Conservation (phyloP, 768 basidiomycete species). For the Pleurotus sapidus region DNA sequence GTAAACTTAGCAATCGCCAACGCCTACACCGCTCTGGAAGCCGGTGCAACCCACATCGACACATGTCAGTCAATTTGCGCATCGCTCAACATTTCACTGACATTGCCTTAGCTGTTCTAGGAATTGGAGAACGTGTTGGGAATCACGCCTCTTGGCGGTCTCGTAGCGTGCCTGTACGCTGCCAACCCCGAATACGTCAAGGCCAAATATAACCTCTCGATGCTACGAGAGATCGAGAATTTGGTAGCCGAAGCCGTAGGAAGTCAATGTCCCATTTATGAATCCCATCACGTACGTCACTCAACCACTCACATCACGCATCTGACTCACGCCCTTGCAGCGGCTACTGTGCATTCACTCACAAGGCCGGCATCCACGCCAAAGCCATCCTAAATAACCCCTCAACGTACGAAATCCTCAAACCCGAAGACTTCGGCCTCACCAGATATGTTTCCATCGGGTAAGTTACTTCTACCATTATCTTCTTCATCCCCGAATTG, state of each 20-base stretch:
- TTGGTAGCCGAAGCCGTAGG: slow-evolving; percentile 98
- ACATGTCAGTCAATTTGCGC: slow-evolving; percentile 61
- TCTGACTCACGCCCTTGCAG: slow-evolving; percentile 34
- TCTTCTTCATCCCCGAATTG: neutral
- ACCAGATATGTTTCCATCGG: slow-evolving; percentile 98
- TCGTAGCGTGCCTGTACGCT: slow-evolving; percentile 94
- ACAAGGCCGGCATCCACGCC: slow-evolving; percentile 99
- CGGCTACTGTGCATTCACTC: slow-evolving; percentile 99
- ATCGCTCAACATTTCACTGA: slow-evolving; percentile 5
- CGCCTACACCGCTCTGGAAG: slow-evolving; percentile 96
- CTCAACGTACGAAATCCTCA: slow-evolving; percentile 97
- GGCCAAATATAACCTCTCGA: slow-evolving; percentile 95
- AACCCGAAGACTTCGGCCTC: slow-evolving; percentile 98
- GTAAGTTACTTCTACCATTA: slow-evolving; percentile 32
- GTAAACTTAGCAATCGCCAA: slow-evolving; percentile 82
- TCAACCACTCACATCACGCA: neutral
- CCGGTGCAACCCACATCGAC: slow-evolving; percentile 98
- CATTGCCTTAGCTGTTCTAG: slow-evolving; percentile 71
- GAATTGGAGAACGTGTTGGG: slow-evolving; percentile 98
- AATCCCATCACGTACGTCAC: slow-evolving; percentile 81
- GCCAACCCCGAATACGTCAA: slow-evolving; percentile 99
- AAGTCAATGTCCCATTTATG: slow-evolving; percentile 97
- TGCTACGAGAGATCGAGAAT: slow-evolving; percentile 99
- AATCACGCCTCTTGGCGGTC: slow-evolving; percentile 98
- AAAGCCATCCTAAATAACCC: slow-evolving; percentile 99